phyloP scores from a whole-genome alignment of 257 asterid genomes.

The Knoxia roxburghii region DNA sequence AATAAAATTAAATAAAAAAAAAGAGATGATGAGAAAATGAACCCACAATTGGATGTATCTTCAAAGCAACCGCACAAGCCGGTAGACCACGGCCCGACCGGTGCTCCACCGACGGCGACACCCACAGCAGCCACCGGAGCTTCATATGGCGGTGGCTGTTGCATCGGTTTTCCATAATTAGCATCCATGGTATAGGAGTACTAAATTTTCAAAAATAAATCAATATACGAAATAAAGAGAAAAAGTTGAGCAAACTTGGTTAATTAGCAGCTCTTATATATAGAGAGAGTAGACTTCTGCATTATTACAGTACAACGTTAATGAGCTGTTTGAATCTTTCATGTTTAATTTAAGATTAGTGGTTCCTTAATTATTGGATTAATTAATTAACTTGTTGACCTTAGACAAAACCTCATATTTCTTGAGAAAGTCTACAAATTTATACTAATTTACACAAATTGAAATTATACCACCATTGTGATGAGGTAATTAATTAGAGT shows the following conservation, averaged over 20 bases:
- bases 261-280: neutral
- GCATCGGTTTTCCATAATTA: neutral
- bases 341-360: no score
- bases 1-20: no score
- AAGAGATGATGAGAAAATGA: no score
- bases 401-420: neutral
- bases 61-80: conserved; percentile 27
- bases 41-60: conserved; percentile 26
- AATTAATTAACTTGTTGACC: neutral
- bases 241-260: no score
- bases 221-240: no score
- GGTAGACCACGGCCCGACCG: conserved; percentile 24
- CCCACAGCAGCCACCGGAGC: conserved; percentile 9
- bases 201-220: neutral
- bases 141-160: conserved; percentile 5
- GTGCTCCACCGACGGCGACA: conserved; percentile 9
- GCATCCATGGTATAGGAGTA: neutral
- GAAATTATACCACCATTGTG: neutral
- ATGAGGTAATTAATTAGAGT: no score
- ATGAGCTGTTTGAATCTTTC: neutral
- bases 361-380: neutral
- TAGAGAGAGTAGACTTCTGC: neutral
- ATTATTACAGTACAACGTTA: neutral
- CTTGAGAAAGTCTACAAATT: neutral
- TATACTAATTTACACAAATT: no score